Conservation (phyloP, 2,329 filamentous ascomycete species). For the Macroventuria anomochaeta region DNA sequence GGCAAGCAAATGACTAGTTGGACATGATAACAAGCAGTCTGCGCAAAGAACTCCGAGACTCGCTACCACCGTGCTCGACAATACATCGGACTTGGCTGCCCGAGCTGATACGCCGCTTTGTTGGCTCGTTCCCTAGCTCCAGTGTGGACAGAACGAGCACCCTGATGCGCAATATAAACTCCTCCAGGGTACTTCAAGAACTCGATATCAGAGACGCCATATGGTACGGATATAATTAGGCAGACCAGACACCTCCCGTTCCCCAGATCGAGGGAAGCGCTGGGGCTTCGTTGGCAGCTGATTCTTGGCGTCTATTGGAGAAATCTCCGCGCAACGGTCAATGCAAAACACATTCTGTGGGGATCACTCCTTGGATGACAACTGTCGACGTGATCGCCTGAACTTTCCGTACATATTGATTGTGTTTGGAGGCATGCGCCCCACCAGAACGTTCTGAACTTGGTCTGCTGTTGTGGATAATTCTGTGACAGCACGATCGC, state of each 20-base stretch:
- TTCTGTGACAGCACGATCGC: conserved; percentile 14
- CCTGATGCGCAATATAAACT: conserved; percentile 32
- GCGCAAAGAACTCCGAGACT: conserved; percentile 26
- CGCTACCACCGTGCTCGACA: conserved; percentile 33
- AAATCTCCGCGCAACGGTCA: conserved; percentile 42
- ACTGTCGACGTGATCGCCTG: conserved; percentile 12
- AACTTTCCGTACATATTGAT: conserved; percentile 7
- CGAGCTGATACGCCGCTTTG: conserved; percentile 33
- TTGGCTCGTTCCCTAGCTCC: conserved; percentile 32
- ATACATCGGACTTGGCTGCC: conserved; percentile 33
- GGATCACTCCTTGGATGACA: conserved; percentile 9
- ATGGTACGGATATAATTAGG: conserved; percentile 27
- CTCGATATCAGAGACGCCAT: conserved; percentile 14
- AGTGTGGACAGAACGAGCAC: conserved; percentile 37
- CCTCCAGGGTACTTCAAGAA: conserved; percentile 12
- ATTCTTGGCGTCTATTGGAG: conserved; percentile 44
- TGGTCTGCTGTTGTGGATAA: conserved; percentile 16
- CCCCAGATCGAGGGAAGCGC: conserved; percentile 37
- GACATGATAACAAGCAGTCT: conserved; percentile 21
- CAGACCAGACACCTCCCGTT: conserved; percentile 12
- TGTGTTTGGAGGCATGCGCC: conserved; percentile 13
- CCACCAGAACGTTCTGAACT: conserved; percentile 4
- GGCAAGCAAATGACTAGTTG: conserved; percentile 31
- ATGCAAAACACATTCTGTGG: conserved; percentile 34
- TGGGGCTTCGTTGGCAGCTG: conserved; percentile 41